phyloP scores from a whole-genome alignment of 192 early-diverging fungal species.

The Coemansia sp. region DNA sequence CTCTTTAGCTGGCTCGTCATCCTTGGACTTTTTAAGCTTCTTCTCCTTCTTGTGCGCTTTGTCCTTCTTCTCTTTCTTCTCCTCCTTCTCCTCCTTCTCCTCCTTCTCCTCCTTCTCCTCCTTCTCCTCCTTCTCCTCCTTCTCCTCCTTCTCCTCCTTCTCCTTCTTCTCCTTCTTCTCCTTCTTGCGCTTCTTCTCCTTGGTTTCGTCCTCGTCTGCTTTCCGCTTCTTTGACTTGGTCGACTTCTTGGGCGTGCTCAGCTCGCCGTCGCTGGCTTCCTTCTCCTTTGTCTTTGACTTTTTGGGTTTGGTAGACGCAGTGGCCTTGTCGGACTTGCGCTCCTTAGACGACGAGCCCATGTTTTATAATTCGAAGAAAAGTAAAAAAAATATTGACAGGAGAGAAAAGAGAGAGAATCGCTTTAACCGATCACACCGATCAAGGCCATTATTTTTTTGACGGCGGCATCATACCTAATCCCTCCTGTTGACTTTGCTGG shows the following conservation, averaged over 20 bases:
- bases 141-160: background rate
- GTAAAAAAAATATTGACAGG: background rate
- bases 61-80: background rate
- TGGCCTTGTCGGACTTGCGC: background rate
- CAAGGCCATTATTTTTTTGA: background rate
- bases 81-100: background rate
- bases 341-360: constrained; percentile 21
- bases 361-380: background rate
- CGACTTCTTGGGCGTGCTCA: constrained; percentile 16
- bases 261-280: background rate
- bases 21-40: constrained; percentile 2
- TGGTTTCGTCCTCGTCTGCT: constrained; percentile 22
- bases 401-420: background rate
- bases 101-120: background rate
- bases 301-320: constrained; percentile 4
- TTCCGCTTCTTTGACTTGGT: constrained; percentile 19
- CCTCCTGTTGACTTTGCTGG: constrained; percentile 50
- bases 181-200: constrained; percentile 26
- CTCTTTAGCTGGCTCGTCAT: background rate
- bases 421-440: background rate
- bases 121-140: background rate
- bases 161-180: constrained; percentile 13
- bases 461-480: constrained; percentile 36
- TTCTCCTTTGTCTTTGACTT: constrained; percentile 11
- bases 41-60: background rate